These are phyloP conservation scores for Hypholoma sublateritium DNA, from an alignment of 768 basidiomycete genomes.

Conservation along the genomic window DNA sequence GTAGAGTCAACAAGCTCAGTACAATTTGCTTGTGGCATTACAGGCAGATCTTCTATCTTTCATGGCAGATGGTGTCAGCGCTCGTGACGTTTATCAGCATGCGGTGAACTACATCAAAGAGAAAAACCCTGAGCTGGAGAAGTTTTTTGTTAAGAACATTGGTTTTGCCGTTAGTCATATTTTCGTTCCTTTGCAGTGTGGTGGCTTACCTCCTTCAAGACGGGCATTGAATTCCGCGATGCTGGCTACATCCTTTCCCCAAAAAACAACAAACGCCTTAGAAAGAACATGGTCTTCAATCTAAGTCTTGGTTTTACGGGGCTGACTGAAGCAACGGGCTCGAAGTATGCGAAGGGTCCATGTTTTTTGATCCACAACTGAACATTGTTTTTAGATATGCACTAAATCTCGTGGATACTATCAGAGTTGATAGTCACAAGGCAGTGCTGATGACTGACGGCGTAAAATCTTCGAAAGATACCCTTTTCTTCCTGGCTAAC, in stretches of 20 bases:
- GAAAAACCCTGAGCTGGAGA: conserved; percentile 81
- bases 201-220: conserved; percentile 45
- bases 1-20: conserved; percentile 91
- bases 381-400: conserved; percentile 63
- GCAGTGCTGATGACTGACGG: conserved; percentile 80
- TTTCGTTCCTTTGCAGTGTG: neutral
- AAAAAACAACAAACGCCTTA: conserved; percentile 74
- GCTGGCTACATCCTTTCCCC: conserved; percentile 76
- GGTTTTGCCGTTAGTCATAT: conserved; percentile 76
- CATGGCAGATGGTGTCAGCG: conserved; percentile 76
- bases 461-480: conserved; percentile 80
- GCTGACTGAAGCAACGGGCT: conserved; percentile 71
- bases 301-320: conserved; percentile 85
- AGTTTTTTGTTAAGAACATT: conserved; percentile 82
- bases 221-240: conserved; percentile 95
- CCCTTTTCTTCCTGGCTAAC: conserved; percentile 78
- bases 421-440: conserved; percentile 69
- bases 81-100: conserved; percentile 82
- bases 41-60: conserved; percentile 74
- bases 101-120: conserved; percentile 68
- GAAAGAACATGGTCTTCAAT: conserved; percentile 83
- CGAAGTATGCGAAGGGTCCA: conserved; percentile 53
- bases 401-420: conserved; percentile 84
- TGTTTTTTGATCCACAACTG: neutral
- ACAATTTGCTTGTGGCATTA: conserved; percentile 72